Base-by-base conservation (phyloP, 148 eudicot species). In the Polygonum aviculare region DNA sequence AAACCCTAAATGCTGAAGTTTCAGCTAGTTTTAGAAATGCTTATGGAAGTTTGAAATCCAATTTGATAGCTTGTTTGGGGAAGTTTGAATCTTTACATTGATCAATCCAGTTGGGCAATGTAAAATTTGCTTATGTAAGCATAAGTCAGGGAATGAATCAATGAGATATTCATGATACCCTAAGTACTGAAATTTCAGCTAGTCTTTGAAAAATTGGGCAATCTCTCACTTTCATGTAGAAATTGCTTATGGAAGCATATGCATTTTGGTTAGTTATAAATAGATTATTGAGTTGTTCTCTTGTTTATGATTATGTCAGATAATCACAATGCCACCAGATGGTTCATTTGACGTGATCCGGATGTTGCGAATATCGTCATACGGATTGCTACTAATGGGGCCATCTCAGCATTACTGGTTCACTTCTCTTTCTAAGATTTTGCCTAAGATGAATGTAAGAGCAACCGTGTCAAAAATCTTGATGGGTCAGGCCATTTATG, bases 381-480 rank as follows among this genome's bases (percentile, higher is more conserved):
- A 82, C 79, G 98, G 92, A 72, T 60, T 93, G 78, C 54, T 93
- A 60, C 72, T 93, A 26, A 83, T 86, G 80, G 98, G 98, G 62
- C 90, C 93, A 18, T 76, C 87, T 7, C 93, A 88, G 74, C 98
- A 91, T 78, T 2, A 84, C 55, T 93, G 96, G 96, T 93, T 89
- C 79, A 89, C 87, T 77, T 86, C 78, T 77, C 74, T 89, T 7
- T 88, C 83, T 11, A 86, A 81, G 83, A 48, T 85, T 39, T 8
- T 7, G 80, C 47, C 47, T 44, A 8, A 44, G 10, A 80, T 82
- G 41, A 89, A 91, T 80, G n/a, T 85, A 57, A 19, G 81, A 40
- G 78, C 86, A 48, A 91, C 92, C 21, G 74, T 87, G 65, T 88
- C 88, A 79, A 93, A 91, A 81, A 82, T 93, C 57, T 11, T 75